Conservation (phyloP, 78 protist genomes). For the Dictyostelium purpureum region DNA sequence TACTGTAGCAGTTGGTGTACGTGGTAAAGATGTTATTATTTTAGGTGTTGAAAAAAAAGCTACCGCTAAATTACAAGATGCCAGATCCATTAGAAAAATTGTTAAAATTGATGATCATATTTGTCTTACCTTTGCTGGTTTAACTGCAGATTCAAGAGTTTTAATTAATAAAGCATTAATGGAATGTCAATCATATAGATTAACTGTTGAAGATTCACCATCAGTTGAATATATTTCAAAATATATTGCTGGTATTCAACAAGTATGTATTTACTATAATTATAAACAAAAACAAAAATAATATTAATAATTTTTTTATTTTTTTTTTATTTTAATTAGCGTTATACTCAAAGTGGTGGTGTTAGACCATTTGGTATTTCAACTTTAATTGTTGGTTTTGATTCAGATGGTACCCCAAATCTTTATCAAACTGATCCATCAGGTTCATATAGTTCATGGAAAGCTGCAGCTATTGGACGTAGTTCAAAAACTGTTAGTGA, state of each 20-base stretch:
- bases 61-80: slow-evolving; percentile 95
- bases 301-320: not conserved
- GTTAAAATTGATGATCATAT: slow-evolving; percentile 96
- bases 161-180: slow-evolving; percentile 91
- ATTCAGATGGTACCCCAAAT: slow-evolving; percentile 92
- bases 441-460: slow-evolving; percentile 96
- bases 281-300: not conserved
- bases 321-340: slow-evolving; percentile 62
- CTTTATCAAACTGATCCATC: slow-evolving; percentile 98
- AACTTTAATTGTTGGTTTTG: slow-evolving; percentile 97
- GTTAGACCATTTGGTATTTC: slow-evolving; percentile 99
- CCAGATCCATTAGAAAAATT: slow-evolving; percentile 98
- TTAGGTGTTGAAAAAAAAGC: slow-evolving; percentile 95
- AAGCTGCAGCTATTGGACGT: slow-evolving; percentile 81
- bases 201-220: slow-evolving; percentile 96
- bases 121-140: slow-evolving; percentile 96
- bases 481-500: slow-evolving; percentile 95
- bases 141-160: slow-evolving; percentile 79
- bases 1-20: slow-evolving; percentile 97
- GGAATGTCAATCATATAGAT: slow-evolving; percentile 97
- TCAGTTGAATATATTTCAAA: slow-evolving; percentile 95
- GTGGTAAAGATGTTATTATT: slow-evolving; percentile 95
- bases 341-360: slow-evolving; percentile 99
- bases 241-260: slow-evolving; percentile 96
- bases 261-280: slow-evolving; percentile 56